A percentile compares a stretch with the other conserved stretches of the same genome.
Conservation (phyloP, 176 grass and related monocot species). For the Thinopyrum elongatum region DNA sequence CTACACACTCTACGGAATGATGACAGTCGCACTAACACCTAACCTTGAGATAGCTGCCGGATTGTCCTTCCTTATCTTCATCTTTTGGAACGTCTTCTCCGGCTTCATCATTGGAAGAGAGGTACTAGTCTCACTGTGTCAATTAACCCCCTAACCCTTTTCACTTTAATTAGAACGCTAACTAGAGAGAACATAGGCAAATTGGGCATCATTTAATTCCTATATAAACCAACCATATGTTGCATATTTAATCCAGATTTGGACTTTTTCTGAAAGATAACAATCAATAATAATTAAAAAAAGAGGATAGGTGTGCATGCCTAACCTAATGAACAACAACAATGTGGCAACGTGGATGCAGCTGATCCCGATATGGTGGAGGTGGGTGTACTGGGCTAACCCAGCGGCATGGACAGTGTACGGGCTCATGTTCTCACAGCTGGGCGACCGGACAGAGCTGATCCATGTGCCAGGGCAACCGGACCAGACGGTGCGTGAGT, state of each 20-base stretch:
- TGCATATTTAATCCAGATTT: background rate
- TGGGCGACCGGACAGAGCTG: slow-evolving; percentile 35
- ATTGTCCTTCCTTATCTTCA: slow-evolving; percentile 65
- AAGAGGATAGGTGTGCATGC: background rate
- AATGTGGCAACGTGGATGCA: slow-evolving; percentile 24
- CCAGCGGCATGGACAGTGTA: slow-evolving; percentile 63
- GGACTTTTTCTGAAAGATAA: background rate
- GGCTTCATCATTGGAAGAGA: slow-evolving; percentile 66
- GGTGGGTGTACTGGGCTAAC: slow-evolving; percentile 60
- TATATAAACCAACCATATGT: background rate
- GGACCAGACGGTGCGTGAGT: slow-evolving; percentile 40
- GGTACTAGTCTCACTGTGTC: slow-evolving; percentile 28
- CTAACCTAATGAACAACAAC: slow-evolving; percentile 14
- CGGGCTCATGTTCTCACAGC: slow-evolving; percentile 61
- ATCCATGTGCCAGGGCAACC: slow-evolving; percentile 37
- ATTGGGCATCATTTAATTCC: background rate
- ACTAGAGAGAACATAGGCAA: background rate
- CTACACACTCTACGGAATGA: slow-evolving; percentile 72
- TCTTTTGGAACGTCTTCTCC: slow-evolving; percentile 77
- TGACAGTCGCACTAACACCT: slow-evolving; percentile 74
- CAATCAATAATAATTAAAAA: background rate
- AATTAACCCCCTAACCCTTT: background rate
- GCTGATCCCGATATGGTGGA: slow-evolving; percentile 68
- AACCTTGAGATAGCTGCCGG: slow-evolving; percentile 70
- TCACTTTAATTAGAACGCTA: background rate